phyloP scores from a whole-genome alignment of 1,284 basidiomycete genomes.

The Hortiboletus rubellus region DNA sequence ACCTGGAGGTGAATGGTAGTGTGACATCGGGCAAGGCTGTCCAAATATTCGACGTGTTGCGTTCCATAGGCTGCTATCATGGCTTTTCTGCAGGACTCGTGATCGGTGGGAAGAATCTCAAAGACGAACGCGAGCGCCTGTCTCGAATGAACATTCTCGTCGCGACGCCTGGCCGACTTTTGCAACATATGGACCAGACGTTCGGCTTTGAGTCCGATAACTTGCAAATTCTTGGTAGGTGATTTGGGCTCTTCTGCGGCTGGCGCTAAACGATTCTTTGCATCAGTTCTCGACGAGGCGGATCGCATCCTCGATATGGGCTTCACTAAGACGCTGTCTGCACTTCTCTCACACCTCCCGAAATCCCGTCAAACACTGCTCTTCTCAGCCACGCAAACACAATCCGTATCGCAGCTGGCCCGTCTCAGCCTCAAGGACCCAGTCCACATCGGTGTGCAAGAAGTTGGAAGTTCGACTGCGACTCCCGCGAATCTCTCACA shows the following conservation, averaged over 20 bases:
- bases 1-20: not conserved
- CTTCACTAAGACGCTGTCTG: constrained; percentile 86
- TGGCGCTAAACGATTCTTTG: not conserved
- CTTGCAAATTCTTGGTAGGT: constrained; percentile 85
- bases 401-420: constrained; percentile 88
- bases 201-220: constrained; percentile 92
- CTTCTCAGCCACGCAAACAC: constrained; percentile 96
- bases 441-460: constrained; percentile 70
- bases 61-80: constrained; percentile 90
- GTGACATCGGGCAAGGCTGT: constrained; percentile 62
- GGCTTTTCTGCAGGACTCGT: constrained; percentile 93
- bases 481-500: constrained; percentile 82
- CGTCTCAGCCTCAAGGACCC: constrained; percentile 88
- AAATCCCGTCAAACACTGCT: constrained; percentile 90
- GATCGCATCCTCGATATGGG: constrained; percentile 98
- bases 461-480: constrained; percentile 41
- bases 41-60: constrained; percentile 95
- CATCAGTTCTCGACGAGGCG: constrained; percentile 90
- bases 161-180: constrained; percentile 90
- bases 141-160: constrained; percentile 97
- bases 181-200: constrained; percentile 99
- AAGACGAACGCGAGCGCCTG: constrained; percentile 88
- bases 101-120: constrained; percentile 95
- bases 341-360: constrained; percentile 86
- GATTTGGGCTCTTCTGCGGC: not conserved